Evolutionary conservation across 1,139 yeast genomes (phyloP).

Genomic region (Blastobotrys aristatus): DNA sequence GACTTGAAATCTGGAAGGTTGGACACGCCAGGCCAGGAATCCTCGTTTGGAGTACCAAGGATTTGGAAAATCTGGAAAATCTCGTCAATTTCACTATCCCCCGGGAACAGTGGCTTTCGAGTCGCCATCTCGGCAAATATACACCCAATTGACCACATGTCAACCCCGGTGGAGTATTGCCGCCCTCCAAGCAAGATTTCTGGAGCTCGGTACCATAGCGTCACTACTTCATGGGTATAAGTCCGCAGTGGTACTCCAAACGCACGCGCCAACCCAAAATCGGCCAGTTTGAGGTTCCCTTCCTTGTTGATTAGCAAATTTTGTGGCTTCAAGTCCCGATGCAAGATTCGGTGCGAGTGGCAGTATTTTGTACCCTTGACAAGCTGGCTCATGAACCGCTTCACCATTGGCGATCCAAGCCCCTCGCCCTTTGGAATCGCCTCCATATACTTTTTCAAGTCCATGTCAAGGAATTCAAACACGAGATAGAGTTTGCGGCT

Average conservation of each 20-base stretch:
- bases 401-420: constrained; percentile 83
- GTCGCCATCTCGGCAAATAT: constrained; percentile 98
- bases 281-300: constrained; percentile 93
- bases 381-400: constrained; percentile 87
- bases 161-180: constrained; percentile 96
- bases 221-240: constrained; percentile 95
- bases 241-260: constrained; percentile 96
- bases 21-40: constrained; percentile 93
- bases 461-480: constrained; percentile 89
- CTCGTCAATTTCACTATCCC: constrained; percentile 97
- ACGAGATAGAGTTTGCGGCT: constrained; percentile 90
- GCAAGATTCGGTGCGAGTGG: constrained; percentile 91
- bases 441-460: constrained; percentile 95
- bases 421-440: constrained; percentile 89
- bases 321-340: constrained; percentile 95
- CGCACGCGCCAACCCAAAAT: constrained; percentile 95
- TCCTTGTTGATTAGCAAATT: constrained; percentile 89
- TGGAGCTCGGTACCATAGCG: constrained; percentile 97
- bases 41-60: constrained; percentile 92
- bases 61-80: constrained; percentile 90
- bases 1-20: constrained; percentile 92
- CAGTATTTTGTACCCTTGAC: constrained; percentile 92
- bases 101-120: constrained; percentile 92
- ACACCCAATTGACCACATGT: constrained; percentile 98
- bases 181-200: constrained; percentile 94